These are phyloP conservation scores for Pichia cactophila DNA, from an alignment of 1,139 yeast species.

Conservation along the genomic window DNA sequence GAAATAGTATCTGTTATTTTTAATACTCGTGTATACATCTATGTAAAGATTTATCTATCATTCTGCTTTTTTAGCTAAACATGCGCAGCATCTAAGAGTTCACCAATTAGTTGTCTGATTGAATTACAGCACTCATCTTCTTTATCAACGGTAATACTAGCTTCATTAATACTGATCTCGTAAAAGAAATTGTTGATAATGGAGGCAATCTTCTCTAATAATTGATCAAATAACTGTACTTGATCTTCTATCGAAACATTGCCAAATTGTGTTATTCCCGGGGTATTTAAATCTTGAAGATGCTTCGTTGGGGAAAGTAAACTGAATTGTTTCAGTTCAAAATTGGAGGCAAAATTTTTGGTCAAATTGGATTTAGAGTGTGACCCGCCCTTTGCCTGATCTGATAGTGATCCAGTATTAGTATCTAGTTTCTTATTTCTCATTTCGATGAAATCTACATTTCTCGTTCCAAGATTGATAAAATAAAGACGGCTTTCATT, in stretches of 20 bases:
- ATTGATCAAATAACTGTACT: constrained; percentile 15
- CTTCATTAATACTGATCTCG: constrained; percentile 2
- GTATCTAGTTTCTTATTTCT: neutral
- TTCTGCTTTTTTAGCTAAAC: neutral
- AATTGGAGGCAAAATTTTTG: constrained; percentile 2
- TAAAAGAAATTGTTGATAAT: constrained; percentile 12
- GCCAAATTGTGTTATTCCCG: neutral
- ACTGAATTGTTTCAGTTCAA: constrained; percentile 5
- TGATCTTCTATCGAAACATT: neutral
- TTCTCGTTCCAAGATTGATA: constrained; percentile 23
- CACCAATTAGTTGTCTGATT: constrained; percentile 4
- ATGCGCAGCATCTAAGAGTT: neutral
- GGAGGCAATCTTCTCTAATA: constrained; percentile 10
- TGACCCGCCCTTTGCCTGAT: neutral
- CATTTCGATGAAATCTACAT: constrained; percentile 19
- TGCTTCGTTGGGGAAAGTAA: constrained; percentile 8
- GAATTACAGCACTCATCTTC: constrained; percentile 15
- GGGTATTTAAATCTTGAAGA: neutral
- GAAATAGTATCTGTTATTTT: neutral
- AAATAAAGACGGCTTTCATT: constrained; percentile 13
- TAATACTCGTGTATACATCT: no score
- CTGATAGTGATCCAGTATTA: neutral
- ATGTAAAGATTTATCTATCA: neutral
- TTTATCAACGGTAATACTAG: neutral
- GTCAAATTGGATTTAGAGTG: constrained; percentile 7